Conservation (phyloP, 139 green algal genomes). For the Picochlorum sp. region DNA sequence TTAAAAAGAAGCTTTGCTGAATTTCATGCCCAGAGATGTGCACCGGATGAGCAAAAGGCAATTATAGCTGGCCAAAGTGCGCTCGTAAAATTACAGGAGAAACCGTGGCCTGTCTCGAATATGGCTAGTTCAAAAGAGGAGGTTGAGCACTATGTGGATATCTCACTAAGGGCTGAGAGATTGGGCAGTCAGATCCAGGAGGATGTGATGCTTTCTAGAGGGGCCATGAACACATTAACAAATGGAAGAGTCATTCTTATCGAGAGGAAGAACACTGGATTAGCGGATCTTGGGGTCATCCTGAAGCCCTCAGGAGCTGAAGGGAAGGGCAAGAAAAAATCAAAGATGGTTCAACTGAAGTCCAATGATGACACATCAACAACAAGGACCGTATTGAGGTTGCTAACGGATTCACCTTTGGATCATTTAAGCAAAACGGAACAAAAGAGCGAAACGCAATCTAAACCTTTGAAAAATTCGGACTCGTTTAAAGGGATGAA, state of each 20-base stretch:
- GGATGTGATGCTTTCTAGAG: conserved; percentile 30
- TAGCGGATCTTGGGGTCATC: conserved; percentile 54
- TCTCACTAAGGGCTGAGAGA: conserved; percentile 26
- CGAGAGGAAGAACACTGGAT: conserved; percentile 20
- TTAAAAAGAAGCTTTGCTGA: conserved; percentile 86
- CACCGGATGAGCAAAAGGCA: conserved; percentile 41
- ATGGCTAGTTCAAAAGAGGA: conserved; percentile 30
- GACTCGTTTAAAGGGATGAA: not conserved
- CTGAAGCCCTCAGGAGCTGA: conserved; percentile 1
- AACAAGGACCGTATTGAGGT: conserved; percentile 14
- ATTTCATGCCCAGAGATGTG: conserved; percentile 70
- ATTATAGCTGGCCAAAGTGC: conserved; percentile 34
- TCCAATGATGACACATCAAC: not conserved
- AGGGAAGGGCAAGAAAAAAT: not conserved
- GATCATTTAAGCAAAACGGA: too few relatives aligned
- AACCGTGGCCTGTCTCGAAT: conserved; percentile 39
- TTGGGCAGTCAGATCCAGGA: conserved; percentile 40
- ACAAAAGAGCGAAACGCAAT: not conserved
- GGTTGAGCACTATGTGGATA: conserved; percentile 34
- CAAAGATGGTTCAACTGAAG: not conserved
- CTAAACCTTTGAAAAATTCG: not conserved
- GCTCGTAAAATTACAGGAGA: conserved; percentile 21
- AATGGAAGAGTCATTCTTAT: conserved; percentile 51
- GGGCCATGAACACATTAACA: conserved; percentile 34
- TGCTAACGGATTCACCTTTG: conserved; percentile 23